These are phyloP conservation scores for Lavandula angustifolia DNA, from an alignment of 257 asterid genomes.

Conservation along the genomic window DNA sequence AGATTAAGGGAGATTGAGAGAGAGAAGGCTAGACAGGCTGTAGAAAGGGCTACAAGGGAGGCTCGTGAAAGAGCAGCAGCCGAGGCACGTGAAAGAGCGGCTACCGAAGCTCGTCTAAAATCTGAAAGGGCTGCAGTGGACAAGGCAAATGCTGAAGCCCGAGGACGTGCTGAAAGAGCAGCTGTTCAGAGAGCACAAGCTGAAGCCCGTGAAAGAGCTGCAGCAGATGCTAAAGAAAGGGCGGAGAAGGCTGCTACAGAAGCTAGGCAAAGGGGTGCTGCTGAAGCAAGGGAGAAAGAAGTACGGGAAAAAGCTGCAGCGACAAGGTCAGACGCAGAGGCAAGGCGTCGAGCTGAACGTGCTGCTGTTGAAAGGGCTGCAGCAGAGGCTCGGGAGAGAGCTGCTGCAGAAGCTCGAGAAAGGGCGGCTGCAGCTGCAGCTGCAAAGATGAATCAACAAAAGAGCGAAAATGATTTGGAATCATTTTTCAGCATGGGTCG, in stretches of 20 bases:
- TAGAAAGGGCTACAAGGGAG: slow-evolving; percentile 92
- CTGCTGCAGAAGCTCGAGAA: slow-evolving; percentile 80
- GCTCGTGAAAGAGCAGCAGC: slow-evolving; percentile 92
- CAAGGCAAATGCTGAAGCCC: slow-evolving; percentile 74
- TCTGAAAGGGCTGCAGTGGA: slow-evolving; percentile 81
- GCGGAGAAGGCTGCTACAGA: slow-evolving; percentile 84
- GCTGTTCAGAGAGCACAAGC: slow-evolving; percentile 96
- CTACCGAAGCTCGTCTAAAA: slow-evolving; percentile 62
- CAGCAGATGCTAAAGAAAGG: slow-evolving; percentile 82
- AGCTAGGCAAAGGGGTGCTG: slow-evolving; percentile 71
- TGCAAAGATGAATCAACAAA: slow-evolving; percentile 73
- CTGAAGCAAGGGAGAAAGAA: slow-evolving; percentile 56
- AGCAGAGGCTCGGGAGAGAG: slow-evolving; percentile 82
- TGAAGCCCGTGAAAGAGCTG: slow-evolving; percentile 98
- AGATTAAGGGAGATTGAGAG: slow-evolving; percentile 68
- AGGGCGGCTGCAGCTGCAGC: slow-evolving; percentile 65
- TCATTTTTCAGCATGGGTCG: slow-evolving; percentile 83
- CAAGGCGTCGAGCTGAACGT: slow-evolving; percentile 83
- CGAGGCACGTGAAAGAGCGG: slow-evolving; percentile 68
- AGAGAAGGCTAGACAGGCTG: slow-evolving; percentile 83
- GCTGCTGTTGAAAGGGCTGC: slow-evolving; percentile 89
- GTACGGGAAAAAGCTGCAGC: slow-evolving; percentile 62
- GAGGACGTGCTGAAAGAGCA: slow-evolving; percentile 80
- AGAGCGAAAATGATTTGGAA: slow-evolving; percentile 78
- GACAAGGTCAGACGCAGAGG: slow-evolving; percentile 68